Evolutionary conservation across 441 rosid species (phyloP), one percentile per base, ranked within the genome.

Genomic region (Omphalea diandra): DNA sequence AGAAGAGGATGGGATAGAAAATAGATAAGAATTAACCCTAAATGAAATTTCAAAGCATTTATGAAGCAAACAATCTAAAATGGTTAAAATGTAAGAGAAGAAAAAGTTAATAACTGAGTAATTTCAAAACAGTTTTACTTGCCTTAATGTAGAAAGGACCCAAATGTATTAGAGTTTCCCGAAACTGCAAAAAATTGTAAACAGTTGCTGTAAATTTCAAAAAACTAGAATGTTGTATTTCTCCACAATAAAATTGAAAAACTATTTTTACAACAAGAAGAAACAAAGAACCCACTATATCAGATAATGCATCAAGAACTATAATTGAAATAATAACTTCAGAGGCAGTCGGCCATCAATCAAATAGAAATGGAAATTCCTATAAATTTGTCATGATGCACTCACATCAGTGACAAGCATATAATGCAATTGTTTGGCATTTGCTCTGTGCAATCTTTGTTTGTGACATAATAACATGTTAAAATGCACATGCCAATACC

Each of bases 111-210:
- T 33, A 60, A 54, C 9, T 33, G 40, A 15, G 44, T 35, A 43
- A 35, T 7, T 27, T 62, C 56, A 27, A 10, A 5, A 58, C 17
- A 75, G 24, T n/a, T 10, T 67, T 9, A 77, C 93, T 84, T 85
- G 82, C 98, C 98, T 95, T 95, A 57, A 89, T 50, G 80, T 93
- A 95, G 80, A 95, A 95, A 76, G 98, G 99, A 65, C 97, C 98
- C 93, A 95, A 76, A 79, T 55, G 71, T 71, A 95, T 90, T 57
- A 95, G 90, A 26, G 95, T 91, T 78, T 91, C 87, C 26, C 97
- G 87, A 71, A 95, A 91, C 97, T 95, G 97, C 89, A 85, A 75
- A 29, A 64, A 24, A 65, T 73, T 52, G 67, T 47, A 56, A 22
- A 67, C n/a, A 12, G 22, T 14, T 46, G 46, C 31, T 31, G 63